Conservation (phyloP, 371 early-diverging fungal species). For the Batrachochytrium dendrobatidis region DNA sequence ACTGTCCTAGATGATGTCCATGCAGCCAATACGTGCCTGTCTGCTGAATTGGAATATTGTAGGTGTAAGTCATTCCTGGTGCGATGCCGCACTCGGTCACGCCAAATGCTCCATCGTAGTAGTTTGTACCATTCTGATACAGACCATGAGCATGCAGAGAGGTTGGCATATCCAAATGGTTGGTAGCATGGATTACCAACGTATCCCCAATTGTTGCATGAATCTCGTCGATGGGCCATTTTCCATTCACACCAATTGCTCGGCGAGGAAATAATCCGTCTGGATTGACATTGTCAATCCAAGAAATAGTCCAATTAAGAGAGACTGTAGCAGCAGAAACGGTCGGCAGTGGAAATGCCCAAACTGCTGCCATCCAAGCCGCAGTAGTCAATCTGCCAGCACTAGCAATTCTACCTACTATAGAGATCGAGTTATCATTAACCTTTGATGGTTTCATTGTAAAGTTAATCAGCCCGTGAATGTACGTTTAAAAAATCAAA, state of each 20-base stretch:
- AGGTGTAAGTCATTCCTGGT: slow-evolving; percentile 45
- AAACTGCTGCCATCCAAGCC: too few relatives aligned
- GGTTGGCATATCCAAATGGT: slow-evolving; percentile 46
- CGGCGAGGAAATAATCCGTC: slow-evolving; percentile 55
- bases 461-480: too few relatives aligned
- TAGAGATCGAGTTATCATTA: too few relatives aligned
- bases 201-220: slow-evolving; percentile 4
- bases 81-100: slow-evolving; percentile 20
- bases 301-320: slow-evolving; percentile 64
- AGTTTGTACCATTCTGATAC: slow-evolving; percentile 49
- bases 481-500: too few relatives aligned
- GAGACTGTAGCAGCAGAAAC: slow-evolving; percentile 48
- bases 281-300: slow-evolving; percentile 54
- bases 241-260: slow-evolving; percentile 65
- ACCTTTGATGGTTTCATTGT: too few relatives aligned
- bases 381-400: too few relatives aligned
- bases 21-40: slow-evolving; percentile 74
- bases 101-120: slow-evolving; percentile 33
- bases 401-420: too few relatives aligned
- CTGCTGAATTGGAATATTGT: slow-evolving; percentile 55
- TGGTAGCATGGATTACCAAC: slow-evolving; percentile 34
- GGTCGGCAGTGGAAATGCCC: too few relatives aligned
- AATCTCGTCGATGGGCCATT: slow-evolving; percentile 43
- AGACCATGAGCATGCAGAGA: slow-evolving; percentile 63
- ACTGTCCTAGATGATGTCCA: slow-evolving; percentile 58